A percentile compares a stretch with the other conserved stretches of the same genome.
phyloP scores from a whole-genome alignment of 1,284 basidiomycete species.

The Apiotrichum gracile region DNA sequence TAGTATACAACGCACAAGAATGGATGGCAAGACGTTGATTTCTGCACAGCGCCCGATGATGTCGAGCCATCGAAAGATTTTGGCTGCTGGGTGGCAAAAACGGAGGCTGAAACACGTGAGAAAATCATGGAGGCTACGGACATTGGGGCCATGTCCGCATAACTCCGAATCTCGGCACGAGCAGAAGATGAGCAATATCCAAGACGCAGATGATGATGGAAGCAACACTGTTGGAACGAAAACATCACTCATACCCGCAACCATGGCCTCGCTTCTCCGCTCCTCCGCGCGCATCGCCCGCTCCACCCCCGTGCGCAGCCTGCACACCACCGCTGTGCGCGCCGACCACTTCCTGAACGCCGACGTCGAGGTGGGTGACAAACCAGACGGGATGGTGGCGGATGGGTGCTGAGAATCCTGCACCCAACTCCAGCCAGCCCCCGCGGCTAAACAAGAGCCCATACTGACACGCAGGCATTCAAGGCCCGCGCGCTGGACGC shows the following conservation, averaged over 20 bases:
- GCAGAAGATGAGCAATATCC: too few relatives aligned
- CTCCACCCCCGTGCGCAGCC: conserved; percentile 1
- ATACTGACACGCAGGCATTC: conserved; percentile 22
- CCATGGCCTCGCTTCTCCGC: conserved; percentile 14
- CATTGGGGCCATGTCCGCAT: background rate
- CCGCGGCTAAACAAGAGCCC: too few relatives aligned
- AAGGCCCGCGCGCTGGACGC: conserved; percentile 22
- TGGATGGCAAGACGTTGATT: background rate
- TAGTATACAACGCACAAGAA: background rate
- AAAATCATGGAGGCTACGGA: background rate
- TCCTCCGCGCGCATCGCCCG: conserved; percentile 1
- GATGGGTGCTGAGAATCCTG: too few relatives aligned
- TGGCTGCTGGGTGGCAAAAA: conserved; percentile 12
- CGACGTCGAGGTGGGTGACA: conserved; percentile 19
- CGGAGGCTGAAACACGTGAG: background rate
- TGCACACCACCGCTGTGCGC: conserved; percentile 19
- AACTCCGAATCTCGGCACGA: background rate
- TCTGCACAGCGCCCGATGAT: too few relatives aligned
- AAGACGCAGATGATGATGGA: background rate
- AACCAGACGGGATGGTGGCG: background rate
- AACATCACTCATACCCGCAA: background rate
- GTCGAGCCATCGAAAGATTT: background rate
- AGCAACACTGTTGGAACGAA: background rate
- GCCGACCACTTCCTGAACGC: conserved; percentile 35
- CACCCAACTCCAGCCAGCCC: too few relatives aligned